Evolutionary conservation across 257 asterid genomes (phyloP), one percentile per base, ranked within the genome.

Genomic region (Ligustrum vulgare): DNA sequence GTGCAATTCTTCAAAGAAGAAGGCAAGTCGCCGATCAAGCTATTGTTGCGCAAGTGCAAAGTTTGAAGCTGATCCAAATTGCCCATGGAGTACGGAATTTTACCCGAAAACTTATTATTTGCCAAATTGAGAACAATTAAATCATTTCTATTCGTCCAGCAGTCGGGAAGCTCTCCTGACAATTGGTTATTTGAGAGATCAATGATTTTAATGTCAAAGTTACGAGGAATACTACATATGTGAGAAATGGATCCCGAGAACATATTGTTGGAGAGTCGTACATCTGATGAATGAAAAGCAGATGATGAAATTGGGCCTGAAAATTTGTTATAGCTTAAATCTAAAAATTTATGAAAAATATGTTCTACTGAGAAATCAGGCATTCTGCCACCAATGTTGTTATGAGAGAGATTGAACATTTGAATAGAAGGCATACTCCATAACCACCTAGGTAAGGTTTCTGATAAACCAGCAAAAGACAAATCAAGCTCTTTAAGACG

Each of bases 11-110:
- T 66, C 69, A 81, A 68, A 70, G 80, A 7, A 8, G 71, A 39
- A n/a, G 87, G 84, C 35, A 83, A 72, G 39, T 39, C 20, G 32
- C 87, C 86, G 0, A 81, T 71, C 9, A 86, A 75, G 25, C 72
- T 81, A 62, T 86, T 81, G 6, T 69, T 33, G 10, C 78, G 65
- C 67, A 81, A 13, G 22, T 79, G 72, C 76, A 84, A 8, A 1
- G 66, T 25, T 1, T 11, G 5, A n/a, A 81, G 73, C 2, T 3
- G 9, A 2, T 0, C 4, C 2, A 75, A 34, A 18, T 18, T 15
- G 56, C 78, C 72, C 12, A 82, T 35, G 33, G 72, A 15, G 8
- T 12, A 62, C 18, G 85, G 80, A 62, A 82, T 78, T 43, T 71
- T 45, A 6, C 83, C 80, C 12, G 41, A 75, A 20, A 83, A 68